These are phyloP conservation scores for Monosporascus sp. DNA, from an alignment of 2,329 filamentous ascomycete genomes.

Conservation along the genomic window DNA sequence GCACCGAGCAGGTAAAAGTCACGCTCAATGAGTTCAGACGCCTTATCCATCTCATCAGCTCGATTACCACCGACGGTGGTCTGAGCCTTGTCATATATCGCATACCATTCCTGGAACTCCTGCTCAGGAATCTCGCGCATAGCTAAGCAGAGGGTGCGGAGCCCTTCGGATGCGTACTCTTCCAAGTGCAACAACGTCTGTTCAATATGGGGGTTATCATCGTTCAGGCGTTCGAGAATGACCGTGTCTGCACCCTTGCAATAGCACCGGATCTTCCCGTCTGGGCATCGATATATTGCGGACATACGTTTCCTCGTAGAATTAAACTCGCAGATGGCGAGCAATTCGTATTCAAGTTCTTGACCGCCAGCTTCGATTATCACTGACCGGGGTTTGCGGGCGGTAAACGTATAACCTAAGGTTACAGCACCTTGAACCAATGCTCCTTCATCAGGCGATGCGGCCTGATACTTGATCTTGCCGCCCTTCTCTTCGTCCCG, in stretches of 20 bases:
- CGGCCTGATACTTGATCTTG: conserved; percentile 94
- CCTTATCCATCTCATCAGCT: conserved; percentile 93
- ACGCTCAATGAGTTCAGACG: conserved; percentile 89
- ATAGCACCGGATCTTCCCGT: conserved; percentile 90
- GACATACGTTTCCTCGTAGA: conserved; percentile 98
- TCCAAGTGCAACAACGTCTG: conserved; percentile 92
- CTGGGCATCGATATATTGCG: conserved; percentile 90
- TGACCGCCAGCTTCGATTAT: conserved; percentile 72
- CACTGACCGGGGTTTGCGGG: conserved; percentile 83
- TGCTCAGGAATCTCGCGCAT: conserved; percentile 89
- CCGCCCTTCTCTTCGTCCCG: conserved; percentile 70
- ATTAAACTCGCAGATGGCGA: conserved; percentile 99
- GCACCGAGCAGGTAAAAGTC: conserved; percentile 89
- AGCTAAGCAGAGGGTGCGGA: conserved; percentile 89
- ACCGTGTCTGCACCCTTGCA: conserved; percentile 98
- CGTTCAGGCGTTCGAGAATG: conserved; percentile 82
- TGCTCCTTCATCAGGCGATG: conserved; percentile 96
- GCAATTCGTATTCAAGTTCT: conserved; percentile 77
- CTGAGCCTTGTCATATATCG: conserved; percentile 79
- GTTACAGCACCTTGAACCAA: conserved; percentile 83
- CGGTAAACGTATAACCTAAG: conserved; percentile 85
- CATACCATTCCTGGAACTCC: conserved; percentile 83
- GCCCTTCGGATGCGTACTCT: conserved; percentile 93
- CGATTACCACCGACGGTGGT: conserved; percentile 91
- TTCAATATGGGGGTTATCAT: conserved; percentile 82